Conservation (phyloP, 106 monocot genomes). For the Acorus gramineus region DNA sequence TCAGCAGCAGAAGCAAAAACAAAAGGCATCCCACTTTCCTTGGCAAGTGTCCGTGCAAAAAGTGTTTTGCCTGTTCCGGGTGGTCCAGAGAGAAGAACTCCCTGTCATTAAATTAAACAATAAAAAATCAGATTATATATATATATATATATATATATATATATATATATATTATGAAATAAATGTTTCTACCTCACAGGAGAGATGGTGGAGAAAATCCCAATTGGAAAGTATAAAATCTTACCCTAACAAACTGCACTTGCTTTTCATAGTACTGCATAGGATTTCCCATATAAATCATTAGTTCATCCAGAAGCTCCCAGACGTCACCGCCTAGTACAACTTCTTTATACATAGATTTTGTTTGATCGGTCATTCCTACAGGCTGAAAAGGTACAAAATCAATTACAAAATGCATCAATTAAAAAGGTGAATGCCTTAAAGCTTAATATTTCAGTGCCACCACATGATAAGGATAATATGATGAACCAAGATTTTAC, state of each 20-base stretch:
- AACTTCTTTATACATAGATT: slow-evolving; percentile 75
- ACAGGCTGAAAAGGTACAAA: slow-evolving; percentile 33
- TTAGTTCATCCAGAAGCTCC: slow-evolving; percentile 86
- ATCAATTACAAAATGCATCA: neutral
- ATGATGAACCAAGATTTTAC: slow-evolving; percentile 22
- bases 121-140: neutral
- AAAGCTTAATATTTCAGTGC: neutral
- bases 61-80: slow-evolving; percentile 92
- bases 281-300: slow-evolving; percentile 95
- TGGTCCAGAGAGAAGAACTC: slow-evolving; percentile 79
- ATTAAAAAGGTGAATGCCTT: neutral
- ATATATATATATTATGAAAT: too few species aligned
- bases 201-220: too few species aligned
- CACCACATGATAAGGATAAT: neutral
- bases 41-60: slow-evolving; percentile 79
- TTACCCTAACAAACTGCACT: slow-evolving; percentile 83
- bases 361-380: slow-evolving; percentile 37
- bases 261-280: slow-evolving; percentile 86
- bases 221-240: neutral
- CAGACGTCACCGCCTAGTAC: slow-evolving; percentile 83
- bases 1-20: slow-evolving; percentile 93
- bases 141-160: too few species aligned
- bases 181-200: too few species aligned
- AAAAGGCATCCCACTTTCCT: slow-evolving; percentile 89
- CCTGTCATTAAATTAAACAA: slow-evolving; percentile 26